Conservation (phyloP, 208 protist genomes). For the Trypanosoma mega region DNA sequence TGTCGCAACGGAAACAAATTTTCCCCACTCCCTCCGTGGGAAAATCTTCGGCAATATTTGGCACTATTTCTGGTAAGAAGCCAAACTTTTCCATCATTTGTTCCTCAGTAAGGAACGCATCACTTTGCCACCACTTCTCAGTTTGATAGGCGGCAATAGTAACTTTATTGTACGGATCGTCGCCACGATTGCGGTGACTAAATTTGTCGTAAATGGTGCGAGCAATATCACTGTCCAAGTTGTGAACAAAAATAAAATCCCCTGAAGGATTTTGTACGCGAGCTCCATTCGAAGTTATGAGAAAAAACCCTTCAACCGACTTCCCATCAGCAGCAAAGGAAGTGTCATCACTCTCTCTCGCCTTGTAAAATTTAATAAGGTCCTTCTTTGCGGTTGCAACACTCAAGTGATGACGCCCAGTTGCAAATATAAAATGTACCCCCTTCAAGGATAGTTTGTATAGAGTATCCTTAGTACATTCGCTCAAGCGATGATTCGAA, state of each 20-base stretch:
- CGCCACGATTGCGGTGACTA: constrained; percentile 13
- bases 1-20: constrained; percentile 56
- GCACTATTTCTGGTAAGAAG: constrained; percentile 41
- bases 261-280: constrained; percentile 51
- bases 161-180: background rate
- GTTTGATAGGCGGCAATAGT: constrained; percentile 1
- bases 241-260: constrained; percentile 37
- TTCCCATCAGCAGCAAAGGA: background rate
- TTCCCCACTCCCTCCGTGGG: constrained; percentile 59
- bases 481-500: too few species aligned
- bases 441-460: background rate
- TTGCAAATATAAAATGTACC: constrained; percentile 56
- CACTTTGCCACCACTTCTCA: constrained; percentile 1
- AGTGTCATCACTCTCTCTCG: background rate
- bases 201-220: constrained; percentile 42
- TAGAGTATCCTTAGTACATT: background rate
- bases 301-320: constrained; percentile 37
- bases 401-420: constrained; percentile 45
- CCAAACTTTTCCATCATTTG: constrained; percentile 45
- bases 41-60: constrained; percentile 45
- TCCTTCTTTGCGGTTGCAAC: constrained; percentile 21
- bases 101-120: constrained; percentile 27
- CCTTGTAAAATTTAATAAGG: constrained; percentile 31
- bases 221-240: constrained; percentile 51
- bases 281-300: constrained; percentile 69